phyloP scores from a whole-genome alignment of 371 early-diverging fungal species.

The Rhizopus sp. region DNA sequence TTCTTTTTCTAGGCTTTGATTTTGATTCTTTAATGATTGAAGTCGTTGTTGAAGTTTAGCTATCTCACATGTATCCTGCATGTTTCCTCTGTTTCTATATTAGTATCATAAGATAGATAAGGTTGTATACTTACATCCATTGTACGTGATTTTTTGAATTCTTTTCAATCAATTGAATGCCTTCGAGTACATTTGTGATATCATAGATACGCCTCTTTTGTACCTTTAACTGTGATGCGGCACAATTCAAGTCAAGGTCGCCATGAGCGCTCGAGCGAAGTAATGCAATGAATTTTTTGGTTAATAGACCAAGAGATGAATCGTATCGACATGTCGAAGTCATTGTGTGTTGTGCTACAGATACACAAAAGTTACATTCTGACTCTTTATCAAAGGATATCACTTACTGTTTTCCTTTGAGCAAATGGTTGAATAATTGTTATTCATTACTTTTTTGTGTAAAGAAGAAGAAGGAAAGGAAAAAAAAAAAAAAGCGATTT shows the following conservation, averaged over 20 bases:
- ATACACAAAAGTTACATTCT: too few relatives aligned
- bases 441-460: neutral
- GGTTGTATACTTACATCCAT: conserved; percentile 66
- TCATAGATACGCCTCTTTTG: conserved; percentile 88
- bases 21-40: conserved; percentile 25
- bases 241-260: conserved; percentile 72
- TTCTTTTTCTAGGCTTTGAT: conserved; percentile 34
- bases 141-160: conserved; percentile 80
- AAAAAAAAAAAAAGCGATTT: neutral
- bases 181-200: conserved; percentile 87
- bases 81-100: neutral
- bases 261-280: conserved; percentile 66
- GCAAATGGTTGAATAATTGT: too few relatives aligned
- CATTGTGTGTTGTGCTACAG: neutral
- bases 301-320: conserved; percentile 72
- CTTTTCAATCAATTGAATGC: conserved; percentile 77
- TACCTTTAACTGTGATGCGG: conserved; percentile 71
- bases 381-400: too few relatives aligned
- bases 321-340: conserved; percentile 40
- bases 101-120: conserved; percentile 1
- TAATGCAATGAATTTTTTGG: conserved; percentile 73
- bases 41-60: conserved; percentile 34
- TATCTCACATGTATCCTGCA: conserved; percentile 1
- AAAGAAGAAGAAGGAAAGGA: neutral
- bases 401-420: too few relatives aligned